Evolutionary conservation across 2,329 filamentous ascomycete species (phyloP), one percentile per base, ranked within the genome.

Genomic region (Alternaria alternata): DNA sequence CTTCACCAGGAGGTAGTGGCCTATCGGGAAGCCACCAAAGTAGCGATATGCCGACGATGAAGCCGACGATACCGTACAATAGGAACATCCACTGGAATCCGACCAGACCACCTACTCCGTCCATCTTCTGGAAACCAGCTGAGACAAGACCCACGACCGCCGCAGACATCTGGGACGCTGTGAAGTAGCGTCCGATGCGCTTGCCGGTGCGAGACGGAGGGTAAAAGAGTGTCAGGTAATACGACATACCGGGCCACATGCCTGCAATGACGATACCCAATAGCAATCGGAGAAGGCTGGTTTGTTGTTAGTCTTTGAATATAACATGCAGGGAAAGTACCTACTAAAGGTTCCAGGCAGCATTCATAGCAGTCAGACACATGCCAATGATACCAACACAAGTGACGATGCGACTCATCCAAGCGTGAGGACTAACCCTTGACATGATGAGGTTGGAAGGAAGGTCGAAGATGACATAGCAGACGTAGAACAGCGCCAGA

Each of bases 241-340:
- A 95, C 9, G 92, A 88, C 93, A 97, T 96, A 51, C 93, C 93
- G 0, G 93, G 93, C 93, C 93, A 97, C 90, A 97, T 93, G 47
- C 93, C 93, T 1, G 93, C 93, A 75, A 94, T 94, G 24, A 96
- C 93, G 14, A 95, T 86, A 48, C 93, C 93, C 7, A 97, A 86
- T 11, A 97, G 84, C 57, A 97, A 89, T 7, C 93, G 89, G 28
- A 97, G 85, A n/a, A 96, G 83, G 67, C 87, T 78, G 38, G 1
- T 18, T 4, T 44, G 28, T 16, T 38, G 32, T 57, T 32, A 39
- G 49, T 51, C 38, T 24, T 4, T 52, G 7, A 18, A n/a, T 5
- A n/a, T 3, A 22, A 20, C 9, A 12, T 43, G n/a, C n/a, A 9
- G 1, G 14, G n/a, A 7, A n/a, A 36, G 12, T 4, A 80, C 84